Percentiles rank a stretch among this genome's conserved stretches.
Conservation (phyloP, 225 moss, liverwort and hornwort genomes). For the Bryum argenteum region DNA sequence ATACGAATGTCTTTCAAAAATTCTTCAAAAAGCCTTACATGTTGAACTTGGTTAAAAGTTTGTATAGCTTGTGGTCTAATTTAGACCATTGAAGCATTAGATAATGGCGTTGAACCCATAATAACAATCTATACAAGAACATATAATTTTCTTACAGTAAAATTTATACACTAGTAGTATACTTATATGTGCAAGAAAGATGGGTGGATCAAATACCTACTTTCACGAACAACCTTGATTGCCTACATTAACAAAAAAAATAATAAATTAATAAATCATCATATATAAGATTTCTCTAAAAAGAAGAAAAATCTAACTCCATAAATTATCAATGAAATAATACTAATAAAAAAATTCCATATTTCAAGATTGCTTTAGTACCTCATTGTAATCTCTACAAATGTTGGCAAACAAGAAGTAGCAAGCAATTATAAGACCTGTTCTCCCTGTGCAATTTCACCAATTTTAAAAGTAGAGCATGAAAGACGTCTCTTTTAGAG, state of each 20-base stretch:
- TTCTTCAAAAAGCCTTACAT: conserved; percentile 52
- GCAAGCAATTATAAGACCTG: conserved; percentile 61
- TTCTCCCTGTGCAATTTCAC: conserved; percentile 42
- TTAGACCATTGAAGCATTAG: not conserved
- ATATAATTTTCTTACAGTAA: too few species aligned
- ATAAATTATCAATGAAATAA: too few species aligned
- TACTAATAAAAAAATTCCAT: not conserved
- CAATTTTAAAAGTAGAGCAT: too few species aligned
- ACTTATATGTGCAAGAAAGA: not conserved
- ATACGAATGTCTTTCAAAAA: conserved; percentile 50
- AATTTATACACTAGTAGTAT: too few species aligned
- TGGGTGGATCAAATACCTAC: conserved; percentile 24
- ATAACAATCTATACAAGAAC: too few species aligned
- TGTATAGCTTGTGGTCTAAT: conserved; percentile 55
- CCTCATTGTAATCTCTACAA: conserved; percentile 44
- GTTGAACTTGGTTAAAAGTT: conserved; percentile 45
- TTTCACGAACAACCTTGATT: conserved; percentile 40
- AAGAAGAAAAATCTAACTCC: too few species aligned
- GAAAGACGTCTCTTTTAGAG: too few species aligned
- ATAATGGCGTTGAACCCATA: not conserved
- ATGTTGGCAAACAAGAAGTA: conserved; percentile 62
- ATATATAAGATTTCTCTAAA: too few species aligned
- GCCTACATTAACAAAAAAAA: conserved; percentile 36
- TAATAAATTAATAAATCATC: not conserved
- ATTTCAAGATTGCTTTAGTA: conserved; percentile 10